Evolutionary conservation across 176 grass and related monocot genomes (phyloP).

Genomic region (Aegilops tauschii): DNA sequence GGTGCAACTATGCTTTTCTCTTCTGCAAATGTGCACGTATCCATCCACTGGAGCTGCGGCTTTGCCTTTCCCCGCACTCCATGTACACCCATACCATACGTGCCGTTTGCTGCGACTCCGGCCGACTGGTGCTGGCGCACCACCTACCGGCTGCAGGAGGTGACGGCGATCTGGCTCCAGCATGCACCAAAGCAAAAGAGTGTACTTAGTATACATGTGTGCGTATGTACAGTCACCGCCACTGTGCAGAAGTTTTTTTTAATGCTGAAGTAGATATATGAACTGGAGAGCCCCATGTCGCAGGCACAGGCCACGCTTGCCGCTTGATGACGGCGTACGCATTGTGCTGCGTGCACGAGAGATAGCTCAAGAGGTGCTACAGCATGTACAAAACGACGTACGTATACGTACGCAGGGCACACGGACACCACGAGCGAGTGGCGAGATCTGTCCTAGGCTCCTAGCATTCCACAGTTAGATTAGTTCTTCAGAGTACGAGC

Average conservation of each 20-base stretch:
- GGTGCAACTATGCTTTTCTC: neutral
- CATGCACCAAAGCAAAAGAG: conserved; percentile 6
- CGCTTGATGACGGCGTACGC: too few relatives aligned
- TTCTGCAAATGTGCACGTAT: too few relatives aligned
- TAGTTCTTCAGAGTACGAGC: neutral
- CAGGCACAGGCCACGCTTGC: too few relatives aligned
- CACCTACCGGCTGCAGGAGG: conserved; percentile 23
- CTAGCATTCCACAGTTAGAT: neutral
- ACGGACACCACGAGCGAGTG: too few relatives aligned
- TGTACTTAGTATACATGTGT: neutral
- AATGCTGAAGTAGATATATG: too few relatives aligned
- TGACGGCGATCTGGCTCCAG: conserved; percentile 24
- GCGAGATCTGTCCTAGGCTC: too few relatives aligned
- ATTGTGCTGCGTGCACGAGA: too few relatives aligned
- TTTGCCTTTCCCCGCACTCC: conserved; percentile 48
- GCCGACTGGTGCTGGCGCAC: conserved; percentile 4
- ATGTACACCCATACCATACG: conserved; percentile 42
- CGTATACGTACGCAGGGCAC: too few relatives aligned
- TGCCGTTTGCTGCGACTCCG: conserved; percentile 12
- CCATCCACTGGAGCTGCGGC: neutral
- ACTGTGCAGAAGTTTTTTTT: neutral
- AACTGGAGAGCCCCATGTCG: too few relatives aligned
- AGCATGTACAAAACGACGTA: too few relatives aligned
- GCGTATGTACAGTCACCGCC: neutral
- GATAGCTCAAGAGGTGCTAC: too few relatives aligned